These are phyloP conservation scores for Penicillium herquei DNA, from an alignment of 495 filamentous ascomycete species.

Conservation along the genomic window DNA sequence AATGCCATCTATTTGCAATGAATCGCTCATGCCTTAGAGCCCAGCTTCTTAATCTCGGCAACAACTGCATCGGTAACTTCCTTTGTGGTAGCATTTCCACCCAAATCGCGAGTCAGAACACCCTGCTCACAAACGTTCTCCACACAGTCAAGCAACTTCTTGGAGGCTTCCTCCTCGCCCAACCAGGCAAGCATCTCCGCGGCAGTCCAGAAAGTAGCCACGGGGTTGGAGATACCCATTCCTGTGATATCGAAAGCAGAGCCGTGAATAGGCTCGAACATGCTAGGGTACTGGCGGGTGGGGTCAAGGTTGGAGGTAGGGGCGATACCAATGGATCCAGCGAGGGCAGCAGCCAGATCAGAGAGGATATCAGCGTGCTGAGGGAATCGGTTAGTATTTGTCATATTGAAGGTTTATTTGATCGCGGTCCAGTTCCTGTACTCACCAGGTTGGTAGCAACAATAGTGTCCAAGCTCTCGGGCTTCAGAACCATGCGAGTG, in stretches of 20 bases:
- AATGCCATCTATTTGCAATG: not conserved
- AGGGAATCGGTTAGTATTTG: not conserved
- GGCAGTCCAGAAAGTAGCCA: slow-evolving; percentile 68
- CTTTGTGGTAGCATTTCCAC: slow-evolving; percentile 52
- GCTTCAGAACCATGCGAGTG: slow-evolving; percentile 54
- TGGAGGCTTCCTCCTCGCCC: slow-evolving; percentile 53
- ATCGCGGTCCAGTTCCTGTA: not conserved
- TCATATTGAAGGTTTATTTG: no score
- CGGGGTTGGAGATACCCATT: slow-evolving; percentile 68
- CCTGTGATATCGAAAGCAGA: slow-evolving; percentile 72
- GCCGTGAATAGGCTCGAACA: slow-evolving; percentile 70
- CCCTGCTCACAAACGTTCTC: slow-evolving; percentile 60
- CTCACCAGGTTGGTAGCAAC: slow-evolving; percentile 54
- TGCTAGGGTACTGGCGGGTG: slow-evolving; percentile 56
- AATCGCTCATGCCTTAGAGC: not conserved
- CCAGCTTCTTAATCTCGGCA: slow-evolving; percentile 49
- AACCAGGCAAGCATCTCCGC: slow-evolving; percentile 69
- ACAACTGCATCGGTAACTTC: slow-evolving; percentile 64
- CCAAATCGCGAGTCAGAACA: slow-evolving; percentile 60
- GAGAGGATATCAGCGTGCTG: slow-evolving; percentile 58
- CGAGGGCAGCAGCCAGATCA: slow-evolving; percentile 56
- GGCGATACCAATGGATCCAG: slow-evolving; percentile 57
- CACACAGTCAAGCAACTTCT: slow-evolving; percentile 55
- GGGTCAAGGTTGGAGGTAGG: slow-evolving; percentile 66
- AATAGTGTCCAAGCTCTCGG: slow-evolving; percentile 53